These are phyloP conservation scores for Geotrichum bryndzae DNA, from an alignment of 1,139 yeast species.

Conservation along the genomic window DNA sequence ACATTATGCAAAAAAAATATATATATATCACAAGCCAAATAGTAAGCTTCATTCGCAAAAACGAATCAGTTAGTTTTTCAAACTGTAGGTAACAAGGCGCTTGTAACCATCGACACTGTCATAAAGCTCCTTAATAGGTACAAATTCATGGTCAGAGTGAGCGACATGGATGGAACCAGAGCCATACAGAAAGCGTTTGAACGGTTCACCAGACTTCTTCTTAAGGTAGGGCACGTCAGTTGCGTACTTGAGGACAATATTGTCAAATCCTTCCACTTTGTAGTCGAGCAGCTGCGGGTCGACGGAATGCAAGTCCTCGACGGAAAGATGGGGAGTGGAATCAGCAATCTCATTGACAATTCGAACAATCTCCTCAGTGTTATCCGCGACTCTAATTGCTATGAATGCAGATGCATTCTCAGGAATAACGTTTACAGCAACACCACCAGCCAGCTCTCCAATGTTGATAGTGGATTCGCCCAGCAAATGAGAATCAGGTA, in stretches of 20 bases:
- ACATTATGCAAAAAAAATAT: neutral
- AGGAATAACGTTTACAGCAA: slow-evolving; percentile 60
- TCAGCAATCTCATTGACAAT: slow-evolving; percentile 38
- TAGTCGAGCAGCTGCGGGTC: slow-evolving; percentile 49
- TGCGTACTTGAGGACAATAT: slow-evolving; percentile 50
- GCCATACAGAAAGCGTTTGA: slow-evolving; percentile 55
- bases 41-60: neutral
- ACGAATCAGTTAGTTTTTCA: slow-evolving; percentile 9
- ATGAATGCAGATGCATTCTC: slow-evolving; percentile 49
- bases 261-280: slow-evolving; percentile 60
- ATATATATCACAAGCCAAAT: neutral
- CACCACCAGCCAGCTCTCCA: slow-evolving; percentile 55
- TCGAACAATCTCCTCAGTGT: slow-evolving; percentile 38
- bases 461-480: slow-evolving; percentile 61
- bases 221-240: slow-evolving; percentile 58
- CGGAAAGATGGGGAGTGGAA: slow-evolving; percentile 27
- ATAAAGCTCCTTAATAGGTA: slow-evolving; percentile 46
- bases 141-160: slow-evolving; percentile 56
- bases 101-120: slow-evolving; percentile 55
- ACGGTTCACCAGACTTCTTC: slow-evolving; percentile 26
- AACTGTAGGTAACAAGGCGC: slow-evolving; percentile 37
- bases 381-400: slow-evolving; percentile 51
- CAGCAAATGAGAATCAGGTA: slow-evolving; percentile 48
- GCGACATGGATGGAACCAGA: slow-evolving; percentile 66
- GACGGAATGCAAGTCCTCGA: slow-evolving; percentile 27